These are phyloP conservation scores for Neoboletus subvelutipes DNA, from an alignment of 768 basidiomycete species.

Conservation along the genomic window DNA sequence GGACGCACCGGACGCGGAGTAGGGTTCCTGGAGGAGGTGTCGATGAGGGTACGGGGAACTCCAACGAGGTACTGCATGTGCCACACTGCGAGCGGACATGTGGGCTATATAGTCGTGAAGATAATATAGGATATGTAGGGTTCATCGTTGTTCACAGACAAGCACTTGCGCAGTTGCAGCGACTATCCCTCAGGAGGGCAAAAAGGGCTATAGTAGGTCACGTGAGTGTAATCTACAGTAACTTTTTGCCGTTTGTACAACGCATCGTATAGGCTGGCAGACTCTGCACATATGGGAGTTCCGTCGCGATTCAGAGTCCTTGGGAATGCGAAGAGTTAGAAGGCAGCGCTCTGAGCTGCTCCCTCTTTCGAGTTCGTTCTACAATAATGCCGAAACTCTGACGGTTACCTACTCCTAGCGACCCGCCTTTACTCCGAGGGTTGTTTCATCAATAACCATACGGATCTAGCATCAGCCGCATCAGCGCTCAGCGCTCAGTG, in stretches of 20 bases:
- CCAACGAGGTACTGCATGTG: conserved; percentile 53
- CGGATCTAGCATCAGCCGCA: background rate
- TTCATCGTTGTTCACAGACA: conserved; percentile 40
- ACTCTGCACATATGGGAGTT: background rate
- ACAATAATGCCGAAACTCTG: background rate
- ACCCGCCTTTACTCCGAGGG: background rate
- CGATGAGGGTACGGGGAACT: conserved; percentile 67
- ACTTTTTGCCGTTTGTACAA: no score
- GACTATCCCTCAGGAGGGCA: background rate
- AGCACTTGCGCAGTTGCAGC: background rate
- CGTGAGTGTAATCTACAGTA: conserved; percentile 7
- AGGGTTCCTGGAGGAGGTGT: conserved; percentile 54
- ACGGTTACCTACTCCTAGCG: background rate
- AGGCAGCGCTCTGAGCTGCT: background rate
- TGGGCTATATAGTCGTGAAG: conserved; percentile 64
- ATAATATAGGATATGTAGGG: conserved; percentile 48
- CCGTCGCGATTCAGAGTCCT: background rate
- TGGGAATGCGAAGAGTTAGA: background rate
- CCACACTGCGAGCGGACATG: conserved; percentile 66
- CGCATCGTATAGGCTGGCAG: background rate
- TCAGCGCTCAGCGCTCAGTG: background rate
- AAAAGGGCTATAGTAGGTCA: conserved; percentile 17
- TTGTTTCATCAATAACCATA: background rate
- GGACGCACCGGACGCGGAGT: conserved; percentile 68
- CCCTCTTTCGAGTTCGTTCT: background rate